phyloP scores from a whole-genome alignment of 2,329 filamentous ascomycete genomes.

The Dichotomopilus funicola region DNA sequence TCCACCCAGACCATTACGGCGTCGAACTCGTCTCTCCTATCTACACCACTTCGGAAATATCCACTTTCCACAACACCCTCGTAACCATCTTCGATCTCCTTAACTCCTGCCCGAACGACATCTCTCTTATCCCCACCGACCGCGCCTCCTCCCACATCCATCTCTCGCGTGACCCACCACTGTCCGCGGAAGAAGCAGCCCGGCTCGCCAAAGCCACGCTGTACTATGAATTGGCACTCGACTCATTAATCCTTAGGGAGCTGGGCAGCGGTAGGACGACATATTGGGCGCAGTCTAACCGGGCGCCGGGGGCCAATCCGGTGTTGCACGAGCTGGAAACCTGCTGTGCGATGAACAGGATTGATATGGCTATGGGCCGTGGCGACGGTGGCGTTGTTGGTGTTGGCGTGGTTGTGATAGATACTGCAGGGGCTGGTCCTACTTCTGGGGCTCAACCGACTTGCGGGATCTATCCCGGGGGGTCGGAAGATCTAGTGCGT shows the following conservation, averaged over 20 bases:
- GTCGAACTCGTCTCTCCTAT: conserved; percentile 34
- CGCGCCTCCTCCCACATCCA: conserved; percentile 36
- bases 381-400: no score
- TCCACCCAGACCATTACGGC: conserved; percentile 22
- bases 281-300: conserved; percentile 34
- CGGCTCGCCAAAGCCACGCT: conserved; percentile 29
- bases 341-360: conserved; percentile 21
- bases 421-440: no score
- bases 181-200: conserved; percentile 24
- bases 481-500: no score
- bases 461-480: no score
- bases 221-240: conserved; percentile 32
- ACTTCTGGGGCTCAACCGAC: no score
- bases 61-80: conserved; percentile 20
- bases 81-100: conserved; percentile 26
- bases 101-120: conserved; percentile 6
- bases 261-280: conserved; percentile 30
- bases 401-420: no score
- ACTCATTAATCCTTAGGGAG: conserved; percentile 26
- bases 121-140: conserved; percentile 19
- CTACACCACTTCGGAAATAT: conserved; percentile 23
- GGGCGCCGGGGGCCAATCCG: conserved; percentile 19
- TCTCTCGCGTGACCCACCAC: conserved; percentile 26
- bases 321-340: conserved; percentile 20
- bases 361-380: conserved; percentile 20